Percentiles rank a stretch among this genome's conserved stretches.
Evolutionary conservation across 208 protist species (phyloP).

Genomic region (Borovskyia barvae): DNA sequence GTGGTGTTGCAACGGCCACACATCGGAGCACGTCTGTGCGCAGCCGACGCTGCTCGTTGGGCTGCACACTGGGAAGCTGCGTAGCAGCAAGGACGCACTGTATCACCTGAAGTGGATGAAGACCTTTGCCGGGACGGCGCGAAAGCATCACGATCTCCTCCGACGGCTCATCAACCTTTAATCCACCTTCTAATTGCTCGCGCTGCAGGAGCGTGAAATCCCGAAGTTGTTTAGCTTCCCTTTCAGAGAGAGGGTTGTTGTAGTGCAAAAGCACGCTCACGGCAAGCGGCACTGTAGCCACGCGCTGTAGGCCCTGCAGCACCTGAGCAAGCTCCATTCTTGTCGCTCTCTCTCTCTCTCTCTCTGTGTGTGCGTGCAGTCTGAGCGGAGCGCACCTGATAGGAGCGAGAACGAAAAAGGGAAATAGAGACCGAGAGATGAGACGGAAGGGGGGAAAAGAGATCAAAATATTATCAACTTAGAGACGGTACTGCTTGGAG

Average conservation of each 20-base stretch:
- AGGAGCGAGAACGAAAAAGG: too few species aligned
- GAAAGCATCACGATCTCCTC: conserved; percentile 46
- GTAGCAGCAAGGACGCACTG: conserved; percentile 67
- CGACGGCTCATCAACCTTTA: conserved; percentile 43
- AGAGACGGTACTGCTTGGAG: too few species aligned
- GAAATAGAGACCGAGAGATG: too few species aligned
- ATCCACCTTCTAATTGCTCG: conserved; percentile 61
- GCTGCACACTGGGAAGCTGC: conserved; percentile 47
- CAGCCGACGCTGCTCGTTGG: conserved; percentile 50
- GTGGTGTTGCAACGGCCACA: conserved; percentile 39
- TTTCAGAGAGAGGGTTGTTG: conserved; percentile 72
- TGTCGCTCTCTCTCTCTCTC: neutral
- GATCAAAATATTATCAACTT: too few species aligned
- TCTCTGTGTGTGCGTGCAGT: neutral
- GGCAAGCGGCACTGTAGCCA: conserved; percentile 29
- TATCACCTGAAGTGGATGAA: conserved; percentile 65
- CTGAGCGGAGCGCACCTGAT: too few species aligned
- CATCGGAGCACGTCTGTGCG: conserved; percentile 58
- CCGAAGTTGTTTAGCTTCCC: conserved; percentile 58
- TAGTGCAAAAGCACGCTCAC: conserved; percentile 61
- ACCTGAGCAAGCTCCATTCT: conserved; percentile 66
- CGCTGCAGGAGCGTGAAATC: conserved; percentile 38
- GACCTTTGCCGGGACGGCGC: conserved; percentile 41
- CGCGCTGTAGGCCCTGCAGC: conserved; percentile 43
- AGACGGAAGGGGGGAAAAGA: neutral